Evolutionary conservation across 208 protist genomes (phyloP).

Genomic region (Leptomonas seymouri): DNA sequence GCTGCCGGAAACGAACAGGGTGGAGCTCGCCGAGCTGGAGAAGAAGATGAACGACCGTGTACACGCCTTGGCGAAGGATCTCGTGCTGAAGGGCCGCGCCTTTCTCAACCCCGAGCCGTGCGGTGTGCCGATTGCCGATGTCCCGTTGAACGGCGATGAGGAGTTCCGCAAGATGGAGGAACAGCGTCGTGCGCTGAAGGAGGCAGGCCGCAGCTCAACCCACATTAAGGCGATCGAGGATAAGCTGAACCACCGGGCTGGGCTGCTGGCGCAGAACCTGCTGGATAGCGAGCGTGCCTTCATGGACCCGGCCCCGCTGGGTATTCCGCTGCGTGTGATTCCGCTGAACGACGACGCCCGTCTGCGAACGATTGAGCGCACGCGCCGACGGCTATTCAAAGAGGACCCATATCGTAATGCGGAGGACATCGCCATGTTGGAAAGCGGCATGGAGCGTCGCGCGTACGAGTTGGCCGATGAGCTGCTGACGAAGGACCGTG

Average conservation of each 20-base stretch:
- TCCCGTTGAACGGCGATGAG: slow-evolving; percentile 71
- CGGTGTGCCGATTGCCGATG: slow-evolving; percentile 67
- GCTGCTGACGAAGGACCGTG: slow-evolving; percentile 60
- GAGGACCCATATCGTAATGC: slow-evolving; percentile 26
- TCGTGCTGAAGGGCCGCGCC: slow-evolving; percentile 61
- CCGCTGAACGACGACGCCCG: slow-evolving; percentile 66
- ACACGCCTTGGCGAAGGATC: slow-evolving; percentile 66
- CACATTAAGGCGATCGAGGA: slow-evolving; percentile 55
- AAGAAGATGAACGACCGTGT: slow-evolving; percentile 69
- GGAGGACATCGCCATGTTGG: slow-evolving; percentile 44
- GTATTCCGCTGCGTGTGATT: slow-evolving; percentile 63
- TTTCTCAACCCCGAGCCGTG: slow-evolving; percentile 71
- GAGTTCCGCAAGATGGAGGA: slow-evolving; percentile 76
- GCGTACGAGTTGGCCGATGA: slow-evolving; percentile 61
- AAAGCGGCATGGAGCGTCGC: slow-evolving; percentile 64
- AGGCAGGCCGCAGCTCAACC: slow-evolving; percentile 41
- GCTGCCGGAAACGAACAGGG: slow-evolving; percentile 28
- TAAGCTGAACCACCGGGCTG: slow-evolving; percentile 59
- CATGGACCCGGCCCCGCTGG: slow-evolving; percentile 63
- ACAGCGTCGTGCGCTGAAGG: slow-evolving; percentile 56
- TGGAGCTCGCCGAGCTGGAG: slow-evolving; percentile 48
- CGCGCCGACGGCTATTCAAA: slow-evolving; percentile 56
- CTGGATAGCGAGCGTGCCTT: slow-evolving; percentile 70
- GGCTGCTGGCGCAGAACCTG: slow-evolving; percentile 48
- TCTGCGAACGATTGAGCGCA: slow-evolving; percentile 70